Conservation (phyloP, 2,329 filamentous ascomycete species). For the Talaromyces sp. region DNA sequence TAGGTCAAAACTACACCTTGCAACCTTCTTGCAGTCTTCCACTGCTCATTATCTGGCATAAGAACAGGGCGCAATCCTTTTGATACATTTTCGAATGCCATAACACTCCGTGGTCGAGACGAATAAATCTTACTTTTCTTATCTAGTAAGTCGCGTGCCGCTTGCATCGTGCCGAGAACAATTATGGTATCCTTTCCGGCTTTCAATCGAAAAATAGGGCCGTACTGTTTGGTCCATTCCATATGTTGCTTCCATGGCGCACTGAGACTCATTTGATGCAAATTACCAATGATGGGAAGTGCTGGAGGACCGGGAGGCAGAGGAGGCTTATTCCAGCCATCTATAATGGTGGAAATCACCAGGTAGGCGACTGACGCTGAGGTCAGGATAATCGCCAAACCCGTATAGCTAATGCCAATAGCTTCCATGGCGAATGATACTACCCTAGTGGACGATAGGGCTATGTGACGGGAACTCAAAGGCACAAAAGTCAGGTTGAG, state of each 20-base stretch:
- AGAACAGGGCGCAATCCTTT: conserved; percentile 44
- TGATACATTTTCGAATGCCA: conserved; percentile 10
- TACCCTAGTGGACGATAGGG: background rate
- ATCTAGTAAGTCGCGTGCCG: conserved; percentile 39
- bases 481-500: background rate
- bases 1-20: conserved; percentile 45
- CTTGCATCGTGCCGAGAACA: conserved; percentile 16
- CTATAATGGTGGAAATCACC: background rate
- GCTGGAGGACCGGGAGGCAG: conserved; percentile 24
- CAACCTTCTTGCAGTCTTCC: conserved; percentile 40
- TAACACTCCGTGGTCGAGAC: conserved; percentile 31
- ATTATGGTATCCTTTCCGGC: conserved; percentile 24
- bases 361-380: background rate
- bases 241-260: conserved; percentile 23
- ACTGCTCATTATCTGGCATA: conserved; percentile 50
- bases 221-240: conserved; percentile 14
- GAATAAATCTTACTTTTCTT: conserved; percentile 39
- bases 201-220: background rate
- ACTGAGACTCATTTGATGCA: conserved; percentile 21
- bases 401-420: background rate
- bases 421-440: background rate
- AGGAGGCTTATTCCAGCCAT: background rate
- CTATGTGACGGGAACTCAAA: background rate
- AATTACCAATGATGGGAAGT: conserved; percentile 26
- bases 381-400: background rate